phyloP scores from a whole-genome alignment of 2,329 filamentous ascomycete species.

The Calonectria pseudoreteaudii region DNA sequence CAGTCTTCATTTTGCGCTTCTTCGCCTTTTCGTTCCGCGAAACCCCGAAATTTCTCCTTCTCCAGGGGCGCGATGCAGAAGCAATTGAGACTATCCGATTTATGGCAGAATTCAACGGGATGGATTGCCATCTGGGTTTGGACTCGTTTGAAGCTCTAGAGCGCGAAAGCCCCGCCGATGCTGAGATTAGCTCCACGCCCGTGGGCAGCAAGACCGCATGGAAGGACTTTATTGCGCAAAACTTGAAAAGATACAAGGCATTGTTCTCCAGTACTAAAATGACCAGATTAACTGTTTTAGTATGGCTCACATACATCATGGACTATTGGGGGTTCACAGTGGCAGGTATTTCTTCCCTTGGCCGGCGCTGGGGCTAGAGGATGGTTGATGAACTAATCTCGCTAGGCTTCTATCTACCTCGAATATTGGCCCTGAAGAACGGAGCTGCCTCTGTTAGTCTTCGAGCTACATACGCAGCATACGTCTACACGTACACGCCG shows the following conservation, averaged over 20 bases:
- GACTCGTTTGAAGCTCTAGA: neutral
- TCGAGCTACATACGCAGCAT: neutral
- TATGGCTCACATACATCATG: neutral
- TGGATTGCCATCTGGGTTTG: neutral
- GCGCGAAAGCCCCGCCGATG: neutral
- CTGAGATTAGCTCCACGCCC: neutral
- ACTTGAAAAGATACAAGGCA: neutral
- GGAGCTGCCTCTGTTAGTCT: neutral
- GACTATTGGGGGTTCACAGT: neutral
- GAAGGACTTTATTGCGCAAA: neutral
- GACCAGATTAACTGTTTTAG: neutral
- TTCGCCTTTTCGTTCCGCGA: neutral
- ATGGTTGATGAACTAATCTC: neutral
- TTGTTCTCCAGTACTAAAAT: neutral
- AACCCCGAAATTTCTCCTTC: neutral
- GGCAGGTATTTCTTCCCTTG: neutral
- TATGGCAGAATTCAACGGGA: neutral
- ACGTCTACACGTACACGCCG: neutral
- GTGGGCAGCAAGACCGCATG: neutral
- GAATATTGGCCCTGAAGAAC: neutral
- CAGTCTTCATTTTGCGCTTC: slow-evolving; percentile 51
- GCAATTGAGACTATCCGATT: neutral
- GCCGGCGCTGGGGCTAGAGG: neutral
- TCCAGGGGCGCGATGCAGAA: neutral
- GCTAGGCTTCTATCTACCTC: neutral